Conservation (phyloP, 2,329 filamentous ascomycete genomes). For the Huntiella bhutanensis region DNA sequence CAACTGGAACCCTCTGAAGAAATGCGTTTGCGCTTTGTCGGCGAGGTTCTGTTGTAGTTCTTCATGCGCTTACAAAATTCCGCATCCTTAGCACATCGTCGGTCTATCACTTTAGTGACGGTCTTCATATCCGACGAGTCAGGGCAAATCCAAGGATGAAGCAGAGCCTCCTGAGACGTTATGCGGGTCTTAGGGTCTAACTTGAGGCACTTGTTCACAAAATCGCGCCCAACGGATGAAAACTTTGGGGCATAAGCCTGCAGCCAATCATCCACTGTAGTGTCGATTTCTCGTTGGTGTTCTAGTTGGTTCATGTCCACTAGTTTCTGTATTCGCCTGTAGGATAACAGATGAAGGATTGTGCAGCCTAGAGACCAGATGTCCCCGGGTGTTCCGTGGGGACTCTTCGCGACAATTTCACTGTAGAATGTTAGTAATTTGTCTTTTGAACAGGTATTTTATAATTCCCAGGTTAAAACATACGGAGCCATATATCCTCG, state of each 20-base stretch:
- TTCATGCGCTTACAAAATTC: neutral
- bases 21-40: too few species aligned
- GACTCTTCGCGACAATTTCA: constrained; percentile 18
- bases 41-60: neutral
- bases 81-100: neutral
- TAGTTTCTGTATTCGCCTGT: too few species aligned
- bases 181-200: constrained; percentile 4
- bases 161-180: constrained; percentile 4
- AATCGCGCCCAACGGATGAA: constrained; percentile 5
- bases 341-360: constrained; percentile 19
- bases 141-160: constrained; percentile 6
- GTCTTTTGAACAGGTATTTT: neutral
- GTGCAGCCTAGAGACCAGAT: constrained; percentile 35
- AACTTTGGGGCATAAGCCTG: neutral
- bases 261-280: too few species aligned
- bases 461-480: constrained; percentile 14
- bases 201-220: constrained; percentile 6
- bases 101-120: neutral
- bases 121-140: constrained; percentile 3
- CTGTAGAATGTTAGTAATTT: constrained; percentile 16
- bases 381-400: constrained; percentile 24
- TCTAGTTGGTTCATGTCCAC: too few species aligned
- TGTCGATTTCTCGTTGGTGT: too few species aligned
- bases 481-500: constrained; percentile 31
- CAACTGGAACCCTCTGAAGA: too few species aligned